Percentiles rank a stretch among this genome's conserved stretches.
phyloP scores from a whole-genome alignment of 2,329 filamentous ascomycete species.

The Colletotrichum somersetense region DNA sequence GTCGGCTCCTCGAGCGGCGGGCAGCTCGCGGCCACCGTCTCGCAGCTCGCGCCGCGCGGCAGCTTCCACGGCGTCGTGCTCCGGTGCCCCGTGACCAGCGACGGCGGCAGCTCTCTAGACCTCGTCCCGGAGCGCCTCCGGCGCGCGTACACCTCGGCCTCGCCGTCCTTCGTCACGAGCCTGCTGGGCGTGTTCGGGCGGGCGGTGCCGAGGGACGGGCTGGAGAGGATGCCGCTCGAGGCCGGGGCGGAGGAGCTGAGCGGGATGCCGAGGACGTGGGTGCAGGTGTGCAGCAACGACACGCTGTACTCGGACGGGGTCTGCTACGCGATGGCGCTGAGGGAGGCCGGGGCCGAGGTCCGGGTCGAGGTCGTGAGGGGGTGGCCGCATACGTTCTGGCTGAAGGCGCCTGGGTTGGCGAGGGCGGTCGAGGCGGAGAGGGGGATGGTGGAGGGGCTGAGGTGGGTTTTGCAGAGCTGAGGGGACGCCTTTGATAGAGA shows the following conservation, averaged over 20 bases:
- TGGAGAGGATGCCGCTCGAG: slow-evolving; percentile 58
- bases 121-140: slow-evolving; percentile 54
- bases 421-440: slow-evolving; percentile 57
- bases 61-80: slow-evolving; percentile 57
- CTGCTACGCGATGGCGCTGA: slow-evolving; percentile 61
- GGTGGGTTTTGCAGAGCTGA: slow-evolving; percentile 52
- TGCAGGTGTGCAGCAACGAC: slow-evolving; percentile 65
- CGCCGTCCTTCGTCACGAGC: slow-evolving; percentile 54
- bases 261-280: slow-evolving; percentile 57
- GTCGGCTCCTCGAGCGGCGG: slow-evolving; percentile 63
- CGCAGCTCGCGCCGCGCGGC: slow-evolving; percentile 48
- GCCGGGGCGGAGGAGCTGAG: slow-evolving; percentile 47
- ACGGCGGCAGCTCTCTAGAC: slow-evolving; percentile 53
- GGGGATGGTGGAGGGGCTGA: slow-evolving; percentile 56
- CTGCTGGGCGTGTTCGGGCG: slow-evolving; percentile 51
- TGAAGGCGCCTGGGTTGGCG: slow-evolving; percentile 58
- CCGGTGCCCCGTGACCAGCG: slow-evolving; percentile 62
- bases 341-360: slow-evolving; percentile 55
- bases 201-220: slow-evolving; percentile 55
- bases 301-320: slow-evolving; percentile 64
- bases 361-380: slow-evolving; percentile 58
- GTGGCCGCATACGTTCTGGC: slow-evolving; percentile 67
- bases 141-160: slow-evolving; percentile 55
- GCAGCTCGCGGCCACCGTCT: slow-evolving; percentile 60
- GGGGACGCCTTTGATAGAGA: background rate